These are phyloP conservation scores for Ophiocordyceps camponoti-floridani DNA, from an alignment of 2,329 filamentous ascomycete species.

Conservation along the genomic window DNA sequence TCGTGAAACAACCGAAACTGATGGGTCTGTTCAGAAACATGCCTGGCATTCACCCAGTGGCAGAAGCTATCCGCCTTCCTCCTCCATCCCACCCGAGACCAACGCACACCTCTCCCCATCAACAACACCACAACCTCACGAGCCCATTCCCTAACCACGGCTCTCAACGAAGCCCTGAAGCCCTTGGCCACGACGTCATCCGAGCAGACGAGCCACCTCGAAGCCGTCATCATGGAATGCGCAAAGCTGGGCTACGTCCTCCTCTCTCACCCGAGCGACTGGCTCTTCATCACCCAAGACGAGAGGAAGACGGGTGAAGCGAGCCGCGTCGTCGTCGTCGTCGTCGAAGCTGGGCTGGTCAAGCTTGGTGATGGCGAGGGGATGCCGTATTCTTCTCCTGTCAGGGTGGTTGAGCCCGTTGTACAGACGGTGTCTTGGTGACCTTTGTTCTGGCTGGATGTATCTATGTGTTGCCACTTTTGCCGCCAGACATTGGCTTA, in stretches of 20 bases:
- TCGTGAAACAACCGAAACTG: background rate
- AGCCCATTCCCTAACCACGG: constrained; percentile 5
- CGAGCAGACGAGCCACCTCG: constrained; percentile 19
- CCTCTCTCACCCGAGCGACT: constrained; percentile 23
- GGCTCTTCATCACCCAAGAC: constrained; percentile 11
- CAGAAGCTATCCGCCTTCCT: constrained; percentile 23
- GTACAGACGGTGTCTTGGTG: background rate
- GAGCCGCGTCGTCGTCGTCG: constrained; percentile 7
- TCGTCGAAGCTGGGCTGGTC: constrained; percentile 13
- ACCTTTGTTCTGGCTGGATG: background rate
- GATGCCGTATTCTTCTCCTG: constrained; percentile 6
- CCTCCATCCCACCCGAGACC: constrained; percentile 18
- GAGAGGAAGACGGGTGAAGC: background rate
- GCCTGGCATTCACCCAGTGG: constrained; percentile 21
- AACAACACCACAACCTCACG: constrained; percentile 12
- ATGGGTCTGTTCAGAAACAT: background rate
- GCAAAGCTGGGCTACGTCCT: constrained; percentile 21
- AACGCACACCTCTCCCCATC: constrained; percentile 15
- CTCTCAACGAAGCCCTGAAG: background rate
- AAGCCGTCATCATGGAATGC: constrained; percentile 20
- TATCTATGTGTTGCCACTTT: background rate
- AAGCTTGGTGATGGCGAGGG: constrained; percentile 11
- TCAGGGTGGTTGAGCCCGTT: constrained; percentile 5
- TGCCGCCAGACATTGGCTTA: no score
- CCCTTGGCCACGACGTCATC: constrained; percentile 10